Base-by-base conservation (phyloP, 2,329 filamentous ascomycete genomes). In the Endoconidiophora polonica region DNA sequence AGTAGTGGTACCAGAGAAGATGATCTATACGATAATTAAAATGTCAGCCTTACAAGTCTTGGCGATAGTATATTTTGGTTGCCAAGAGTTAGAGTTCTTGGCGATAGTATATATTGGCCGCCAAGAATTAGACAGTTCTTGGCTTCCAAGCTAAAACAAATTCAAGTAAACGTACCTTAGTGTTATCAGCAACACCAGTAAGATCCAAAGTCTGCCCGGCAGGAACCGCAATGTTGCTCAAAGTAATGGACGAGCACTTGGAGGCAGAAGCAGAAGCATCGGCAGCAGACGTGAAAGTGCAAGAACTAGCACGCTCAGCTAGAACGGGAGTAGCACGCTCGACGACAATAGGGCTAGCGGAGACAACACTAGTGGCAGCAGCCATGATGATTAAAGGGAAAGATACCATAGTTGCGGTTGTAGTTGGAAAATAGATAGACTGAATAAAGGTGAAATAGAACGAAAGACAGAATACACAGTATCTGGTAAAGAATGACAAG, bases 1-100 rank as follows among this genome's bases (percentile, higher is more conserved):
- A 49, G 73, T 76, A n/a, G 79, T 83, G 12, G 68, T 74, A 41
- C 80, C 81, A 52, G 74, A 62, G 62, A 83, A 83, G 56, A 72
- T 74, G 54, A 82, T 69, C 47, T 53, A 37, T 16, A 5, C 5
- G 36, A 7, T 4, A 63, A 67, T 12, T 26, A 18, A 33, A 45
- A 37, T 10, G 40, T 46, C 49, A 55, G 52, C 16, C 16, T 23
- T 51, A 37, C 10, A 37, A 16, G n/a, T 41, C 29, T 39, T 26
- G 41, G 22, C 29, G 23, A 10, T 12, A 36, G 22, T 18, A 18
- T 18, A 18, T 1, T 1, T 18, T 18, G 16, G 16, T 18, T 18
- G 16, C 29, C n/a, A 2, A 20, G 6, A 16, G 38, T 14, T 20
- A 40, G 14, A 10, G n/a, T n/a, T 41, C 29, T 39, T 26, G 41